phyloP scores from a whole-genome alignment of 345 rosid species.

The Salix brachista region DNA sequence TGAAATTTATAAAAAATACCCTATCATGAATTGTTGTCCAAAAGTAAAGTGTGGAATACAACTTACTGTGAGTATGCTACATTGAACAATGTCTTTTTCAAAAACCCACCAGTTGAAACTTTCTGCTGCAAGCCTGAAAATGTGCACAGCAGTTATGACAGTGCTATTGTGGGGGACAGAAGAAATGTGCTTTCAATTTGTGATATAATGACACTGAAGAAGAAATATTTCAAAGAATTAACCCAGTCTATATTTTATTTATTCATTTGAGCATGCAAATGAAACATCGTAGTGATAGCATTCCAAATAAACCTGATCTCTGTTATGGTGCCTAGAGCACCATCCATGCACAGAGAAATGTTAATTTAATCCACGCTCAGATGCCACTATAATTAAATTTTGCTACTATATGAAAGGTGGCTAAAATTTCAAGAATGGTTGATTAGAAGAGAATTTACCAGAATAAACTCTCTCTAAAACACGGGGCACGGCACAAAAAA shows the following conservation, averaged over 20 bases:
- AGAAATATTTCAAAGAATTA: neutral
- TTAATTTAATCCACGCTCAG: neutral
- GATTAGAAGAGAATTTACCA: conserved; percentile 36
- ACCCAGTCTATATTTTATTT: neutral
- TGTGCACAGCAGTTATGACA: conserved; percentile 11
- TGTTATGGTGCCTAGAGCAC: neutral
- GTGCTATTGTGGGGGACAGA: neutral
- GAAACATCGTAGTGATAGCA: neutral
- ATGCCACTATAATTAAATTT: neutral
- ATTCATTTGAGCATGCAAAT: neutral
- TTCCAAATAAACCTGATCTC: neutral
- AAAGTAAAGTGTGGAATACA: neutral
- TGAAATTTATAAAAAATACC: neutral
- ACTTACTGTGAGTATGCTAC: conserved; percentile 75
- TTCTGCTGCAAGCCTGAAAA: conserved; percentile 77
- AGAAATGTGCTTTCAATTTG: neutral
- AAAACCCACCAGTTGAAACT: conserved; percentile 61
- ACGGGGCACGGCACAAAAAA: conserved; percentile 98
- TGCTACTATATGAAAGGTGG: neutral
- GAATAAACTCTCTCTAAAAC: conserved; percentile 79
- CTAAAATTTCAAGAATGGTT: neutral
- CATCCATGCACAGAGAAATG: neutral
- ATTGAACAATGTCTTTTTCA: conserved; percentile 59
- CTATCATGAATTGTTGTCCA: neutral
- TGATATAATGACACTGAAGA: neutral